Evolutionary conservation across 1,284 basidiomycete species (phyloP), one percentile per base, ranked within the genome.

Genomic region (Trametes polyzona): DNA sequence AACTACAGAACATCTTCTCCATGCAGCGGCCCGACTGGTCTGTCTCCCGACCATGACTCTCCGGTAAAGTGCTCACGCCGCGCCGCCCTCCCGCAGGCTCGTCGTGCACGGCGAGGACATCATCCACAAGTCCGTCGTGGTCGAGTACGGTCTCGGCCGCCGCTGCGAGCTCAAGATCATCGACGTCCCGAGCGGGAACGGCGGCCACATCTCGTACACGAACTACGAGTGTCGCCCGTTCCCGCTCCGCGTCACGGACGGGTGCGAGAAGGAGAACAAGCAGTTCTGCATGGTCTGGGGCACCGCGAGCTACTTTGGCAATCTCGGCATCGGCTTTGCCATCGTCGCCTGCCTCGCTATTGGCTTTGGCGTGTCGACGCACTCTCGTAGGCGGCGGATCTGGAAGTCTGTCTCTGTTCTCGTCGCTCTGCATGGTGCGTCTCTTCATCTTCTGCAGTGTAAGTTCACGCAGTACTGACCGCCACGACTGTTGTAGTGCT

Each of bases 341-440:
- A 78, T 74, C 40, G 73, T 86, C 23, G 81, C 87, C 6, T 70
- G 88, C 42, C 67, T 80, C 0, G 74, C 86, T 6, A 77, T 91
- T 46, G 64, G 87, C 35, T 78, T 92, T 55, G 89, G 90, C 4
- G 78, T 89, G 11, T 88, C 81, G 65, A 90, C 90, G 0, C 84
- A 83, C 65, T 87, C 87, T 17, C 77, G 88, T 52, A 77, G 90
- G 61, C 77, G 87, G 57, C 81, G 89, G 58, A 85, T 90, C 40
- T 92, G 89, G 89, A 83, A 81, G 67, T 84, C 81, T 3, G 83
- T 86, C 4, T 87, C 86, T 11, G 83, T 80, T 11, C 70, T 92
- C 12, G 75, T 88, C 10, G 70, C 81, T 9, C 65, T 90, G 19
- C 84, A 88, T 64, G 80, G 87, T 87, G 67, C 14, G 78, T 58